Conservation (phyloP, 768 basidiomycete species). For the Trichaptum fuscoviolaceum region DNA sequence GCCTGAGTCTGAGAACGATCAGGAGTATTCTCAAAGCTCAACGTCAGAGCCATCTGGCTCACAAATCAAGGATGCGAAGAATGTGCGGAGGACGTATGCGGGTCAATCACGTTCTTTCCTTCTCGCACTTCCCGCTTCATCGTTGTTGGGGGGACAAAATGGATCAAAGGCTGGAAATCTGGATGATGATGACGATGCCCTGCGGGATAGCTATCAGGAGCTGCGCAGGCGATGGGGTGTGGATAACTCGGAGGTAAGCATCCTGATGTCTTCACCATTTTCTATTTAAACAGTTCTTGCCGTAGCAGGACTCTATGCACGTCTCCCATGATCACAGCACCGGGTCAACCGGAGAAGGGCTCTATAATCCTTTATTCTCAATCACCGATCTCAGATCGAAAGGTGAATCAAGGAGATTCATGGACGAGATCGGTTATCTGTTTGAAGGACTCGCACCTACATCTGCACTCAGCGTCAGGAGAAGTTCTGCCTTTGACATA, state of each 20-base stretch:
- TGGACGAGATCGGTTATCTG: slow-evolving; percentile 81
- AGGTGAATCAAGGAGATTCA: slow-evolving; percentile 72
- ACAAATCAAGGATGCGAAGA: slow-evolving; percentile 1
- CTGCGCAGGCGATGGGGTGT: slow-evolving; percentile 78
- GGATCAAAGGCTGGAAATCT: not conserved
- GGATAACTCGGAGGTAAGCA: slow-evolving; percentile 57
- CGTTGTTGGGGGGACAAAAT: slow-evolving; percentile 6
- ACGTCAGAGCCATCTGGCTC: slow-evolving; percentile 15
- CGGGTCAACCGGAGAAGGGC: slow-evolving; percentile 6
- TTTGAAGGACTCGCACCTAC: slow-evolving; percentile 69
- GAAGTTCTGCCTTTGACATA: slow-evolving; percentile 76
- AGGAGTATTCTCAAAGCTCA: slow-evolving; percentile 11
- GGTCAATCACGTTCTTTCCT: slow-evolving; percentile 79
- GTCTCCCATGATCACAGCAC: not conserved
- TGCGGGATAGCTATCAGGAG: slow-evolving; percentile 71
- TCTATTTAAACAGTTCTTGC: not conserved
- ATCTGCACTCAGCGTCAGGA: slow-evolving; percentile 48
- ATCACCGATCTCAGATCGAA: slow-evolving; percentile 77
- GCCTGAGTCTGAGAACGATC: slow-evolving; percentile 7
- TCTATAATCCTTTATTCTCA: slow-evolving; percentile 16
- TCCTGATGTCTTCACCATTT: not conserved
- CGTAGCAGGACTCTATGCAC: not conserved
- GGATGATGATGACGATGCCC: slow-evolving; percentile 42
- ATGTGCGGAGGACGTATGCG: slow-evolving; percentile 53
- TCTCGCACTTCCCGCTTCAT: slow-evolving; percentile 45